A percentile compares a stretch with the other conserved stretches of the same genome.
Evolutionary conservation across 2,329 filamentous ascomycete species (phyloP).

Genomic region (Pseudogymnoascus verrucosus): DNA sequence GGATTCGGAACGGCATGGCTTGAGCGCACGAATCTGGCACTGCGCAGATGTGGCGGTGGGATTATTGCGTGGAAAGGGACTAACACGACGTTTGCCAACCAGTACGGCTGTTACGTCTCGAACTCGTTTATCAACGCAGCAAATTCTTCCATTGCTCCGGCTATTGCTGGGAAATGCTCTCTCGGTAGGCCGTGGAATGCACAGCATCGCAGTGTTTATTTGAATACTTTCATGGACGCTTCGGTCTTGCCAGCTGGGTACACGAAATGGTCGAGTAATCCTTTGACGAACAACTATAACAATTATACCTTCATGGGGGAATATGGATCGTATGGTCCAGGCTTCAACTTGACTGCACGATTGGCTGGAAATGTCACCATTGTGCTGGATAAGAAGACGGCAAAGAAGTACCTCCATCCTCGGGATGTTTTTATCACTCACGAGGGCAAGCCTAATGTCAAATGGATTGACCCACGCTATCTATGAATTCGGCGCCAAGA

Average conservation of each 20-base stretch:
- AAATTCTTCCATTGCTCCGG: conserved; percentile 38
- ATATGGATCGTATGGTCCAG: conserved; percentile 42
- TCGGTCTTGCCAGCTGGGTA: conserved; percentile 42
- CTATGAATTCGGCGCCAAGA: not conserved
- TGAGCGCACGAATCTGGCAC: conserved; percentile 42
- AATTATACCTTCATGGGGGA: conserved; percentile 44
- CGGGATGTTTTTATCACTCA: conserved; percentile 39
- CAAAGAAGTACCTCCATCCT: conserved; percentile 31
- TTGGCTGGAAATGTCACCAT: conserved; percentile 35
- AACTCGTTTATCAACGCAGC: conserved; percentile 45
- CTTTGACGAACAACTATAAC: conserved; percentile 19
- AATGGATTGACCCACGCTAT: conserved; percentile 38
- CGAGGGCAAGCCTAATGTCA: conserved; percentile 36
- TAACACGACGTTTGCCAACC: conserved; percentile 58
- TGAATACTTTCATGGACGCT: conserved; percentile 41
- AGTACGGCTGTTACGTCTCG: conserved; percentile 59
- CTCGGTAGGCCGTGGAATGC: conserved; percentile 49
- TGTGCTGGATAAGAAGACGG: conserved; percentile 32
- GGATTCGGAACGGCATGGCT: conserved; percentile 60
- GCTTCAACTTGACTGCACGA: conserved; percentile 36
- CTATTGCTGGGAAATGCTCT: conserved; percentile 36
- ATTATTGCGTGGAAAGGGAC: conserved; percentile 63
- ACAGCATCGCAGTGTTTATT: conserved; percentile 43
- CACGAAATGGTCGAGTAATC: conserved; percentile 37
- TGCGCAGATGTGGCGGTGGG: conserved; percentile 56